These are phyloP conservation scores for Coprinopsis sp. DNA, from an alignment of 768 basidiomycete genomes.

Conservation along the genomic window DNA sequence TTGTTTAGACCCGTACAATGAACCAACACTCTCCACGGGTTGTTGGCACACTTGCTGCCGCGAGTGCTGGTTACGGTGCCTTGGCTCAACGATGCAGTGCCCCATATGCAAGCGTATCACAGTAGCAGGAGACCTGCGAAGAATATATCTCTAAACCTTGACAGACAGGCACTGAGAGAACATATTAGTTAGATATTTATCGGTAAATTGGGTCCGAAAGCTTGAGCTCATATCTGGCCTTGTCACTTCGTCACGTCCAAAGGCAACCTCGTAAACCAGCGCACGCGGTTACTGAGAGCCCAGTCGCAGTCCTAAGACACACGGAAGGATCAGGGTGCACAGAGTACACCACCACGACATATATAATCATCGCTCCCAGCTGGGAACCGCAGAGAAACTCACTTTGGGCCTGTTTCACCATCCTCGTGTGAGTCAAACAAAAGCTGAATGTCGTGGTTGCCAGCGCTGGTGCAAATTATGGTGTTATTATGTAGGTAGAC, in stretches of 20 bases:
- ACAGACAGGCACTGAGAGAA: neutral
- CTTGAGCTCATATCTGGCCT: slow-evolving; percentile 85
- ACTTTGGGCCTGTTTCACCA: slow-evolving; percentile 17
- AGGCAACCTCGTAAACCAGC: slow-evolving; percentile 48
- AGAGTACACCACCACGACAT: slow-evolving; percentile 58
- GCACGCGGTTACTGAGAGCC: slow-evolving; percentile 44
- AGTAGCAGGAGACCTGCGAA: slow-evolving; percentile 64
- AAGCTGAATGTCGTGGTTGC: slow-evolving; percentile 11
- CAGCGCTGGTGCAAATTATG: slow-evolving; percentile 7
- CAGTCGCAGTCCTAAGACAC: slow-evolving; percentile 15
- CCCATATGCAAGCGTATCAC: slow-evolving; percentile 89
- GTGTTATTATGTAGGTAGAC: slow-evolving; percentile 5
- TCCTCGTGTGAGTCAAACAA: neutral
- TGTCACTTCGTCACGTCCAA: slow-evolving; percentile 56
- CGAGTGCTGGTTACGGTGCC: slow-evolving; percentile 80
- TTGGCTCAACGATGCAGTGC: slow-evolving; percentile 77
- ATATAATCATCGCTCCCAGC: slow-evolving; percentile 49
- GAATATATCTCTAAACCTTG: slow-evolving; percentile 58
- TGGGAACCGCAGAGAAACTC: slow-evolving; percentile 17
- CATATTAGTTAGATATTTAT: neutral
- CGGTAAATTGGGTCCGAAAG: neutral
- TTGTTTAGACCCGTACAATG: slow-evolving; percentile 72
- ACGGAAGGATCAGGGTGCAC: slow-evolving; percentile 29
- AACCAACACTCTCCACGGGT: slow-evolving; percentile 76
- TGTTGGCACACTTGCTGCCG: slow-evolving; percentile 87